phyloP scores from a whole-genome alignment of 2,329 filamentous ascomycete genomes.

The Alternaria solani region DNA sequence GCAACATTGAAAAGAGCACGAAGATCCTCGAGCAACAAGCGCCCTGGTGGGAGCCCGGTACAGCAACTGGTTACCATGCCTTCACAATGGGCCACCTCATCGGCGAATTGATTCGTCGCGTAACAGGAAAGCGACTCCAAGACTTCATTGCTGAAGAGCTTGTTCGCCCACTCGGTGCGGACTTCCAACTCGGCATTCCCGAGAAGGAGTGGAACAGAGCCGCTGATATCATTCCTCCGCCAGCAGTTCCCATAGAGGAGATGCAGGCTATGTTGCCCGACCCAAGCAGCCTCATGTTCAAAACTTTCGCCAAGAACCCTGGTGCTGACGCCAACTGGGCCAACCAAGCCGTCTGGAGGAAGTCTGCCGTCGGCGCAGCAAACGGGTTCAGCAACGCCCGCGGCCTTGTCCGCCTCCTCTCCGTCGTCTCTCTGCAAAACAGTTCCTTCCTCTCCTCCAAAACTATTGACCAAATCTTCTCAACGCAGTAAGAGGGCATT shows the following conservation, averaged over 20 bases:
- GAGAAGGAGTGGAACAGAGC: slow-evolving; percentile 15
- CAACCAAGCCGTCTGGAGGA: slow-evolving; percentile 8
- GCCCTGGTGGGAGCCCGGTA: slow-evolving; percentile 30
- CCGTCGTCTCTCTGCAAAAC: slow-evolving; percentile 14
- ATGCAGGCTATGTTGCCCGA: not conserved
- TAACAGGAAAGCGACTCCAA: slow-evolving; percentile 12
- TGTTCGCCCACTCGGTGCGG: slow-evolving; percentile 63
- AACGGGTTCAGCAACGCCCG: slow-evolving; percentile 27
- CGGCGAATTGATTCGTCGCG: slow-evolving; percentile 15
- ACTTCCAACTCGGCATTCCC: slow-evolving; percentile 22
- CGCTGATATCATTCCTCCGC: slow-evolving; percentile 24
- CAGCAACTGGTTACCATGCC: slow-evolving; percentile 24
- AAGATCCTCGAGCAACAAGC: slow-evolving; percentile 20
- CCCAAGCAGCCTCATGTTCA: slow-evolving; percentile 1
- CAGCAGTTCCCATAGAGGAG: not conserved
- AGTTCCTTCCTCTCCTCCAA: slow-evolving; percentile 11
- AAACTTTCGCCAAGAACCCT: slow-evolving; percentile 17
- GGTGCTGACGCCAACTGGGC: slow-evolving; percentile 13
- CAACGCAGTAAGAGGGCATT: slow-evolving; percentile 5
- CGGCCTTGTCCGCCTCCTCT: slow-evolving; percentile 17
- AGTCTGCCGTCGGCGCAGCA: slow-evolving; percentile 8
- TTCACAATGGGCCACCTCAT: slow-evolving; percentile 28
- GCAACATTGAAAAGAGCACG: slow-evolving; percentile 14
- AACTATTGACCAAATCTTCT: slow-evolving; percentile 26
- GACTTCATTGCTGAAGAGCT: slow-evolving; percentile 64